A percentile compares a stretch with the other conserved stretches of the same genome.
phyloP scores from a whole-genome alignment of 306 rosid species.

The Casuarina cunninghamiana region DNA sequence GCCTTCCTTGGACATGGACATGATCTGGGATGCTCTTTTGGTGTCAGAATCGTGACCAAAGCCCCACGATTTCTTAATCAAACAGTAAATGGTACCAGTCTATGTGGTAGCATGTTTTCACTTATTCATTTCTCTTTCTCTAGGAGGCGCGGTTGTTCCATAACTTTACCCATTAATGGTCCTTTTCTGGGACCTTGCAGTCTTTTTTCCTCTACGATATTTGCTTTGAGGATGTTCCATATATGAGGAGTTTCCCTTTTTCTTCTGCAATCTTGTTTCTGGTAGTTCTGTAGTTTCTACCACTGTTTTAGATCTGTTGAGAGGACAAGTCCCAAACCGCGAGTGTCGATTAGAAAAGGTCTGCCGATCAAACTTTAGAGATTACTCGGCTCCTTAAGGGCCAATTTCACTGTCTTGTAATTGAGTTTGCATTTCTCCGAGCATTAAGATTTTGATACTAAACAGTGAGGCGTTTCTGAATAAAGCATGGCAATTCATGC shows the following conservation, averaged over 20 bases:
- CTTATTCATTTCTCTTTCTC: neutral
- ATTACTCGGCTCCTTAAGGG: neutral
- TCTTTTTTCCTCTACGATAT: neutral
- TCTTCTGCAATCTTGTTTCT: neutral
- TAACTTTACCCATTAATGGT: neutral
- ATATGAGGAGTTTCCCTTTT: neutral
- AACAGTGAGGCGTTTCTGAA: too few relatives aligned
- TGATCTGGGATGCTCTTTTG: constrained; percentile 85
- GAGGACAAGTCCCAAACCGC: too few relatives aligned
- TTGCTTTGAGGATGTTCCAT: neutral
- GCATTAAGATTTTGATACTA: too few relatives aligned
- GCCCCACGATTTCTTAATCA: neutral
- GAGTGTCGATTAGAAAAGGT: neutral
- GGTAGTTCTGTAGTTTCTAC: neutral
- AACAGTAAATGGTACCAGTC: neutral
- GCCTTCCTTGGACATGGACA: constrained; percentile 96
- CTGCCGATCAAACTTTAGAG: too few relatives aligned
- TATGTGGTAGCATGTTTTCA: neutral
- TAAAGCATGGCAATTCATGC: too few relatives aligned
- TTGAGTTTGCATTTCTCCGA: too few relatives aligned
- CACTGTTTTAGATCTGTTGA: neutral
- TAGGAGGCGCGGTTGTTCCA: neutral
- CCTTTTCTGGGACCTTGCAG: neutral
- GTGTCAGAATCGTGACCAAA: constrained; percentile 58
- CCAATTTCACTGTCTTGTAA: neutral